phyloP scores from a whole-genome alignment of 805 yeast genomes.

The Blastobotrys mokoenaii region DNA sequence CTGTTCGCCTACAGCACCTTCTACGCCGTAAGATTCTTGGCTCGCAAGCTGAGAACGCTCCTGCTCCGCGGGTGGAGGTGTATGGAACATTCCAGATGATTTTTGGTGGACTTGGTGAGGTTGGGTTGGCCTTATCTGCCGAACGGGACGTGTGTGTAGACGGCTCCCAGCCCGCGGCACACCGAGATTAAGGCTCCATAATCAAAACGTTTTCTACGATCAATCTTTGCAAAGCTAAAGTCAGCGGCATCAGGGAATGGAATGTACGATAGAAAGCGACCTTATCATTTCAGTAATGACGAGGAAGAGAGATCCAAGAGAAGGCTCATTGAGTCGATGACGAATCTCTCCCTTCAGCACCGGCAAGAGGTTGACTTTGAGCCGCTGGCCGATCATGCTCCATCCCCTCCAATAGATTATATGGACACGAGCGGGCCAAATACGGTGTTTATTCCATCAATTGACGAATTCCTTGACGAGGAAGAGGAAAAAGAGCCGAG shows the following conservation, averaged over 20 bases:
- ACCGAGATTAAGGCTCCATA: background rate
- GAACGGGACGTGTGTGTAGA: background rate
- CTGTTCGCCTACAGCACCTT: background rate
- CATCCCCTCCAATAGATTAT: background rate
- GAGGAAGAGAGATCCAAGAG: background rate
- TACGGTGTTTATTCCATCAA: slow-evolving; percentile 19
- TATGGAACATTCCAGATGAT: slow-evolving; percentile 12
- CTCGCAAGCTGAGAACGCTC: slow-evolving; percentile 12
- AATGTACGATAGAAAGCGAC: background rate
- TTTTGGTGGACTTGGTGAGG: background rate
- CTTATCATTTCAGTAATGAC: background rate
- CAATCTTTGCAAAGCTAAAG: too few species aligned
- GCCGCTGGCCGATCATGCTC: background rate
- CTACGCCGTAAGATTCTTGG: slow-evolving; percentile 16
- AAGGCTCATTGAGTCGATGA: background rate
- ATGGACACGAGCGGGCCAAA: slow-evolving; percentile 17
- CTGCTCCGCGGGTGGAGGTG: slow-evolving; percentile 15
- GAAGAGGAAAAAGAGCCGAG: slow-evolving; percentile 11
- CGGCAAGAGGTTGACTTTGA: background rate
- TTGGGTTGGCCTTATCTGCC: background rate
- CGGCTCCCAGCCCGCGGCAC: background rate
- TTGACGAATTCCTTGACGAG: slow-evolving; percentile 20
- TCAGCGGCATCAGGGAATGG: too few species aligned
- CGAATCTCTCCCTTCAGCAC: background rate
- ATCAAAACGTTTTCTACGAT: too few species aligned